Evolutionary conservation across 768 basidiomycete species (phyloP), one percentile per base, ranked within the genome.

Genomic region (Suillus decipiens): DNA sequence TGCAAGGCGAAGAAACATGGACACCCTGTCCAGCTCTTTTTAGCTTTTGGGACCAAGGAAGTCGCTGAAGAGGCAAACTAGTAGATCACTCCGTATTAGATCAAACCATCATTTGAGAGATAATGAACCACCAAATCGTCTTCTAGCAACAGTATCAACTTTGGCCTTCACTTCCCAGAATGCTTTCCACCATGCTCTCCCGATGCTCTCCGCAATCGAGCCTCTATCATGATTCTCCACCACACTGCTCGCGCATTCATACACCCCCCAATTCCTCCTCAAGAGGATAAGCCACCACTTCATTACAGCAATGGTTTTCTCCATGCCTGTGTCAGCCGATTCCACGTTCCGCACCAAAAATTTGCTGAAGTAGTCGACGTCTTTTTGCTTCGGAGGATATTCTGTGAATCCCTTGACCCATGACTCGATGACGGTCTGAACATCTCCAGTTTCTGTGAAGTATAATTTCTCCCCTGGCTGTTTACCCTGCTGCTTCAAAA

Each of bases 241-340:
- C 37, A 76, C 62, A 12, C 68, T 69, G 36, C 61, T 61, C 47
- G 70, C 74, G 61, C 75, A 68, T 73, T 91, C 89, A 61, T 83
- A 83, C 4, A 78, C 75, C 12, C 80, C 83, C 83, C 89, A 94
- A 69, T 84, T 74, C 64, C 87, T 77, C 68, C 88, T 78, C 68
- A 93, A 72, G 33, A 95, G 71, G 37, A 89, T 80, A 66, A 86
- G 74, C 95, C 93, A 95, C 91, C 90, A 96, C 69, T 84, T 88
- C 80, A 93, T 79, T 19, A 92, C 84, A 31, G 84, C 84, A 14
- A 90, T 74, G 59, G 87, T 89, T 64, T 84, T 84, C 75, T 89
- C 89, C 45, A 93, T 75, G 0, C 92, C 86, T n/a, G 69, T 82
- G 71, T 92, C 89, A 6, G 83, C 76, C 51, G 83, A 85, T 69